Evolutionary conservation across 225 moss, liverwort and hornwort species (phyloP), one percentile per base, ranked within the genome.

Genomic region (Lunularia cruciata): DNA sequence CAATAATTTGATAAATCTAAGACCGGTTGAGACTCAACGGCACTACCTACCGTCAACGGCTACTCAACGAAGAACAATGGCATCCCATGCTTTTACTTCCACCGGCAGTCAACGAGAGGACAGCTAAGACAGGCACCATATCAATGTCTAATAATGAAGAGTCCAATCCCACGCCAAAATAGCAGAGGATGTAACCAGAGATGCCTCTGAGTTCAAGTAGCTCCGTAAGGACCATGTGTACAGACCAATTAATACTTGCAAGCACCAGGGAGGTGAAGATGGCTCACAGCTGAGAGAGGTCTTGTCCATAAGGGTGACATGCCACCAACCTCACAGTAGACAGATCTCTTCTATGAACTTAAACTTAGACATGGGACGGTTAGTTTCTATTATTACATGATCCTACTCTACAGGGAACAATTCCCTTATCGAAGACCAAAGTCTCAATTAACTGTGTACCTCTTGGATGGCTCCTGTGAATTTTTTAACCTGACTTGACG

Each of bases 381-480:
- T 25, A 39, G n/a, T 26, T 61, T 40, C 39, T 61, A 61, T 39
- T 25, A 34, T 61, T 61, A 38, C 61, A 60, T 9, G 14, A 42
- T n/a, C 40, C 39, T 61, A 39, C 39, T 40, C 61, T 40, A 61
- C 39, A 15, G 20, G 25, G 25, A 0, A 51, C 51, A 20, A 23
- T 51, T 51, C 20, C 51, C 51, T 51, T n/a, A n/a, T 22, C 10
- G n/a, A 51, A 51, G 51, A 20, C 20, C 18, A 39, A 25, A 10
- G 56, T 40, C 25, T 40, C 8, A 61, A 23, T 1, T n/a, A 61
- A 14, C 11, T n/a, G 39, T 40, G 8, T 61, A 36, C 10, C 60
- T 60, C 60, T 60, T 20, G 7, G 27, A 42, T 42, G 42, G 14
- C 22, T 25, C 23, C 30, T 56, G 36, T 62, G 62, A 42, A 1